phyloP scores from a whole-genome alignment of 768 basidiomycete genomes.

The Amanita polypyramis region DNA sequence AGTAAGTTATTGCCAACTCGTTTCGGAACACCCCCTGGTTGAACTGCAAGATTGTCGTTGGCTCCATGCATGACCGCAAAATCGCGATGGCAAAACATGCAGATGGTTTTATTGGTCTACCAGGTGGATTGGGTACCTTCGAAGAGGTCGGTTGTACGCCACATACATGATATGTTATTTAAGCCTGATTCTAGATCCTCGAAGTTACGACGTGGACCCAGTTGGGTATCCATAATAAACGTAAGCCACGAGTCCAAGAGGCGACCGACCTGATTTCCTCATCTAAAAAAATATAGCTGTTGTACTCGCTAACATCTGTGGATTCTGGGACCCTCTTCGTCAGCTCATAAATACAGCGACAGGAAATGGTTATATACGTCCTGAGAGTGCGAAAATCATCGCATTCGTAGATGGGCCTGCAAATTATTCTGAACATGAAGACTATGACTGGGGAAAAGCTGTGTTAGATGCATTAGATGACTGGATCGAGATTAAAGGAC shows the following conservation, averaged over 20 bases:
- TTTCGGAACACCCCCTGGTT: background rate
- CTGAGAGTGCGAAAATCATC: conserved; percentile 49
- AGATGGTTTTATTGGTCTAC: conserved; percentile 77
- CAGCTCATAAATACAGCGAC: conserved; percentile 59
- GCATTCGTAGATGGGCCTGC: conserved; percentile 68
- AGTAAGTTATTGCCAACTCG: background rate
- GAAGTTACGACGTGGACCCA: conserved; percentile 97
- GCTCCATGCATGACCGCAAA: conserved; percentile 86
- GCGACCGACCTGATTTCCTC: background rate
- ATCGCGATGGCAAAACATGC: conserved; percentile 80
- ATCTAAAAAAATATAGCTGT: conserved; percentile 41
- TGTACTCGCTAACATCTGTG: conserved; percentile 75
- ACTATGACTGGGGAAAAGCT: conserved; percentile 72
- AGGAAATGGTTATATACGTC: conserved; percentile 63
- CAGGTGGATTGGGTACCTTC: conserved; percentile 92
- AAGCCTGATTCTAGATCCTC: conserved; percentile 41
- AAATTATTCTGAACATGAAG: conserved; percentile 37
- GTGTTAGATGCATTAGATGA: conserved; percentile 50
- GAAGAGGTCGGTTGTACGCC: conserved; percentile 59
- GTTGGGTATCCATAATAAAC: conserved; percentile 77
- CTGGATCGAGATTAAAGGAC: conserved; percentile 34
- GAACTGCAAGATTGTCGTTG: conserved; percentile 46
- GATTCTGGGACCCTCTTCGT: conserved; percentile 78
- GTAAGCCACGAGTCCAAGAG: conserved; percentile 27
- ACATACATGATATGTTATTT: conserved; percentile 1